Evolutionary conservation across 495 filamentous ascomycete species (phyloP).

Genomic region (Hyaloscypha hepaticicola): DNA sequence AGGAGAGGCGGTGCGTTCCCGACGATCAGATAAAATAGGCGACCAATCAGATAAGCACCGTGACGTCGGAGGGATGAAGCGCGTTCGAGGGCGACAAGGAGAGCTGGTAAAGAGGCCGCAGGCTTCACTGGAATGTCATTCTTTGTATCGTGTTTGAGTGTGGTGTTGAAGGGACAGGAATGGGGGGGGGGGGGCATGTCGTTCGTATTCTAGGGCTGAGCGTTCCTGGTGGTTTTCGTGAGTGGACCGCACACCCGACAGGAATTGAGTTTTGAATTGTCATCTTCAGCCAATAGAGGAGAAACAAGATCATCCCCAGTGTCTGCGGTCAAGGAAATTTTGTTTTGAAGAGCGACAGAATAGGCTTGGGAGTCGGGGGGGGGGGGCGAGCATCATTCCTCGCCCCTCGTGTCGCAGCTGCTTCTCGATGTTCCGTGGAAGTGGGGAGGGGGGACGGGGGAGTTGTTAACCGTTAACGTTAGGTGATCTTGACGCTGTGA

Average conservation of each 20-base stretch:
- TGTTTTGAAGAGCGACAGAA: not conserved
- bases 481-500: too few relatives aligned
- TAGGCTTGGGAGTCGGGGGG: not conserved
- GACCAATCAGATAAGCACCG: constrained; percentile 6
- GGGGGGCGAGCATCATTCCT: not conserved
- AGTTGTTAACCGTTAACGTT: too few relatives aligned
- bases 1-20: not conserved
- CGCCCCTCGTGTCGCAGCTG: not conserved
- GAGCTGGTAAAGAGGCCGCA: not conserved
- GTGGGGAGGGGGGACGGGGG: too few relatives aligned
- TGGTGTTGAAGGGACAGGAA: too few relatives aligned
- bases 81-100: not conserved
- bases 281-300: not conserved
- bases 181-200: too few relatives aligned
- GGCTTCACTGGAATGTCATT: not conserved
- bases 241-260: not conserved
- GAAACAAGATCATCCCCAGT: constrained; percentile 6
- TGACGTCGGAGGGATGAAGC: too few relatives aligned
- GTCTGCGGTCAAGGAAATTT: not conserved
- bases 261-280: too few relatives aligned
- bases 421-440: too few relatives aligned
- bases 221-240: not conserved
- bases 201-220: too few relatives aligned
- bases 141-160: not conserved
- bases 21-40: constrained; percentile 10